phyloP scores from a whole-genome alignment of 805 yeast species.

The Kluyveromyces siamensis region DNA sequence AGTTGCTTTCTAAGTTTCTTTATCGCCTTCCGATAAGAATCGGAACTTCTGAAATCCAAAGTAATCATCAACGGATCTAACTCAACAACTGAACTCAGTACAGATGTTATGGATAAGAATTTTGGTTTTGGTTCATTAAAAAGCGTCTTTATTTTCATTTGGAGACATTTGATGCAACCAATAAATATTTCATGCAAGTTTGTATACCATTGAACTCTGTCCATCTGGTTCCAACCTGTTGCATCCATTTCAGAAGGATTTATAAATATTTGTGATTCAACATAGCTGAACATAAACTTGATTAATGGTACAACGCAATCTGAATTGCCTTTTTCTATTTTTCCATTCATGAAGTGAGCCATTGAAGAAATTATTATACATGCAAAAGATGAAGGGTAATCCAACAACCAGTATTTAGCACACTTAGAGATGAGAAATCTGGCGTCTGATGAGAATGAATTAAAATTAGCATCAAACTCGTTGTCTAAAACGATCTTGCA shows the following conservation, averaged over 20 bases:
- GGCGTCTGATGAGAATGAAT: conserved; percentile 21
- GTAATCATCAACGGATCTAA: conserved; percentile 36
- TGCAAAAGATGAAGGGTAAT: conserved; percentile 10
- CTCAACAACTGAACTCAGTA: conserved; percentile 43
- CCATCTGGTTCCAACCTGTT: conserved; percentile 34
- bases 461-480: conserved; percentile 21
- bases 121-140: conserved; percentile 44
- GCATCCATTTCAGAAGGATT: conserved; percentile 19
- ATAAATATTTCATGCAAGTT: conserved; percentile 38
- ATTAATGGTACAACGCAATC: conserved; percentile 13
- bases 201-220: conserved; percentile 42
- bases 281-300: conserved; percentile 29
- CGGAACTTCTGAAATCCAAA: conserved; percentile 24
- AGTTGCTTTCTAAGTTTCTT: conserved; percentile 29
- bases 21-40: conserved; percentile 37
- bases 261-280: conserved; percentile 16
- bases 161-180: conserved; percentile 38
- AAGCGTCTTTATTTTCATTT: conserved; percentile 33
- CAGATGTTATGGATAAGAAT: conserved; percentile 42
- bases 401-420: conserved; percentile 52
- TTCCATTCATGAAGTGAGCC: conserved; percentile 3
- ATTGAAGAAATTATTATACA: conserved; percentile 19
- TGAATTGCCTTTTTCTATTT: not conserved
- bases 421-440: conserved; percentile 36
- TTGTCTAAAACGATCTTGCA: conserved; percentile 35